phyloP scores from a whole-genome alignment of 2,329 filamentous ascomycete species.

The Alternaria conjuncta region DNA sequence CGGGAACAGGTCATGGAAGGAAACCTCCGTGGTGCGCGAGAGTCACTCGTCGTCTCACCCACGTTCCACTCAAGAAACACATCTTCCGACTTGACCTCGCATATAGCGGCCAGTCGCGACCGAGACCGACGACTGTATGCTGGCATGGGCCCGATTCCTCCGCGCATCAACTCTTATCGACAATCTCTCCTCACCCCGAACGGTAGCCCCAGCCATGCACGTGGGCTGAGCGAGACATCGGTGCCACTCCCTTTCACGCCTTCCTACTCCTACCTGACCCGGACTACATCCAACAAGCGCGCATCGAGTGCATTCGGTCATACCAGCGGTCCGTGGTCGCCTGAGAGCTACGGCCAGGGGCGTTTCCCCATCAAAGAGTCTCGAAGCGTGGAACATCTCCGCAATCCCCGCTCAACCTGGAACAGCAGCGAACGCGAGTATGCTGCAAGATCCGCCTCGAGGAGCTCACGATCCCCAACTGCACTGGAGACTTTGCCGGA shows the following conservation, averaged over 20 bases:
- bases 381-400: conserved; percentile 50
- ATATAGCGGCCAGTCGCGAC: conserved; percentile 44
- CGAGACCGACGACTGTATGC: conserved; percentile 45
- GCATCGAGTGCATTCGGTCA: conserved; percentile 50
- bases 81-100: conserved; percentile 41
- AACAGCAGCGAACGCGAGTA: conserved; percentile 30
- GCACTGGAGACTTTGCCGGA: conserved; percentile 52
- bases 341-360: conserved; percentile 43
- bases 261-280: conserved; percentile 37
- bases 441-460: conserved; percentile 48
- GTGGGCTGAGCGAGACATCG: conserved; percentile 52
- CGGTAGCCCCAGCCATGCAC: conserved; percentile 44
- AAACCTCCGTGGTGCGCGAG: conserved; percentile 80
- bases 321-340: conserved; percentile 46
- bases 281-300: conserved; percentile 39
- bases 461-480: conserved; percentile 45
- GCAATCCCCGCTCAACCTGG: conserved; percentile 39
- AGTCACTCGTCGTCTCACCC: conserved; percentile 65
- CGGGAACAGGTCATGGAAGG: conserved; percentile 83
- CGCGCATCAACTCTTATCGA: conserved; percentile 38
- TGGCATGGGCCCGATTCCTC: conserved; percentile 46
- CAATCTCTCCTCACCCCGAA: conserved; percentile 41
- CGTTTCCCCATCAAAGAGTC: conserved; percentile 48
- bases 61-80: conserved; percentile 54
- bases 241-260: conserved; percentile 43